phyloP scores from a whole-genome alignment of 2,329 filamentous ascomycete species.

The Aureobasidium subglaciale region DNA sequence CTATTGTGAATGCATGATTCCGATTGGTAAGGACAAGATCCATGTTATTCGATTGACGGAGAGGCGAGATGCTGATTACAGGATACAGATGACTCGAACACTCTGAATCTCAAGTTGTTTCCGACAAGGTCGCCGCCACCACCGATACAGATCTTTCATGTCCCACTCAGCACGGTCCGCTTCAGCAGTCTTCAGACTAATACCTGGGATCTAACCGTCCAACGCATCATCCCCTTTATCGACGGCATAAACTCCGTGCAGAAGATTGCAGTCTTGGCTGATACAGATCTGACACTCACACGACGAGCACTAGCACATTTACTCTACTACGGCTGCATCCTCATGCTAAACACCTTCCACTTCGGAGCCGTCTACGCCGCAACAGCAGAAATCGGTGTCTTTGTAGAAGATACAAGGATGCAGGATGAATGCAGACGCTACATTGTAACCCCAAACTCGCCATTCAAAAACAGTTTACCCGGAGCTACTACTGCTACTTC shows the following conservation, averaged over 20 bases:
- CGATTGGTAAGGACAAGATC: conserved; percentile 62
- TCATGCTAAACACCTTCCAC: conserved; percentile 91
- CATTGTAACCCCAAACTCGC: conserved; percentile 47
- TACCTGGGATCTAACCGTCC: conserved; percentile 70
- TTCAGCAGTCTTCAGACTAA: conserved; percentile 47
- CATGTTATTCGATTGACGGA: neutral
- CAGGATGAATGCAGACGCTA: conserved; percentile 85
- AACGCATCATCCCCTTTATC: conserved; percentile 74
- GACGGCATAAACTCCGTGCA: conserved; percentile 87
- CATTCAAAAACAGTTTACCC: conserved; percentile 17
- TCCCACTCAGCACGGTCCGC: conserved; percentile 65
- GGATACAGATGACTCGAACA: conserved; percentile 73
- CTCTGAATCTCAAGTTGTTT: conserved; percentile 93
- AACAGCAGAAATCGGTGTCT: conserved; percentile 69
- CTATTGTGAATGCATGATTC: conserved; percentile 98
- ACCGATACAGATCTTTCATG: conserved; percentile 77
- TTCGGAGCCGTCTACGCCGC: conserved; percentile 87
- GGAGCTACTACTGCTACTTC: neutral
- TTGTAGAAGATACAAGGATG: conserved; percentile 67
- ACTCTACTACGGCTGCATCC: conserved; percentile 83
- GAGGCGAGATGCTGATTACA: neutral
- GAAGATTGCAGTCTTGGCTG: conserved; percentile 75
- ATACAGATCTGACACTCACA: conserved; percentile 79
- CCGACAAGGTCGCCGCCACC: conserved; percentile 72
- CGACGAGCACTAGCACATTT: conserved; percentile 82